These are phyloP conservation scores for Inonotus hispidus DNA, from an alignment of 1,284 basidiomycete species.

Conservation along the genomic window DNA sequence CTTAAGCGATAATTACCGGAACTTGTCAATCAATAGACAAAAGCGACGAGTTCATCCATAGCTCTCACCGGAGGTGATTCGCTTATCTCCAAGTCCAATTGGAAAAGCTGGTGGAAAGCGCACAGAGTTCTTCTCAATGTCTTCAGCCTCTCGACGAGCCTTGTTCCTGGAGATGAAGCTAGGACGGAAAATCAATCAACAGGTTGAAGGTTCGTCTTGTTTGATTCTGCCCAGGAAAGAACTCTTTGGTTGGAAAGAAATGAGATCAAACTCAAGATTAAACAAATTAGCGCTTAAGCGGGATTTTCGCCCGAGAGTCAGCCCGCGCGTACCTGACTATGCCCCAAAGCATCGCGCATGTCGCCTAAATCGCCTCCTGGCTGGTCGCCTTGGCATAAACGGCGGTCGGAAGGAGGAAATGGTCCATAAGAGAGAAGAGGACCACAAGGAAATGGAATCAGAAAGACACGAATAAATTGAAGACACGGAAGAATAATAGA, in stretches of 20 bases:
- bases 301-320: not conserved
- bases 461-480: conserved; percentile 4
- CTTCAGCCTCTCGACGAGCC: too few species aligned
- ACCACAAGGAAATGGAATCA: not conserved
- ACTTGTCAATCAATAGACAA: not conserved
- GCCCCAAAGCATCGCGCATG: not conserved
- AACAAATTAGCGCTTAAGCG: conserved; percentile 2
- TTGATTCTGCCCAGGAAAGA: too few species aligned
- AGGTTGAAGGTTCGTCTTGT: too few species aligned
- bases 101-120: not conserved
- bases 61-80: not conserved
- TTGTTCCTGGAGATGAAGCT: too few species aligned
- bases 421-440: not conserved
- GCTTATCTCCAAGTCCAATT: not conserved
- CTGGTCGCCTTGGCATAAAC: not conserved
- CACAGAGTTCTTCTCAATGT: too few species aligned
- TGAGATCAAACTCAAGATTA: not conserved
- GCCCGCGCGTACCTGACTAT: not conserved
- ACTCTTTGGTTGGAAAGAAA: not conserved
- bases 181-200: too few species aligned
- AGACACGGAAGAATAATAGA: not conserved
- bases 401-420: not conserved
- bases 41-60: not conserved
- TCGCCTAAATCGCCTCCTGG: not conserved
- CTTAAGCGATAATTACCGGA: not conserved